Percentiles rank a stretch among this genome's conserved stretches.
Evolutionary conservation across 352 stramenopile species (phyloP).

Genomic region (Phytophthora idaei): DNA sequence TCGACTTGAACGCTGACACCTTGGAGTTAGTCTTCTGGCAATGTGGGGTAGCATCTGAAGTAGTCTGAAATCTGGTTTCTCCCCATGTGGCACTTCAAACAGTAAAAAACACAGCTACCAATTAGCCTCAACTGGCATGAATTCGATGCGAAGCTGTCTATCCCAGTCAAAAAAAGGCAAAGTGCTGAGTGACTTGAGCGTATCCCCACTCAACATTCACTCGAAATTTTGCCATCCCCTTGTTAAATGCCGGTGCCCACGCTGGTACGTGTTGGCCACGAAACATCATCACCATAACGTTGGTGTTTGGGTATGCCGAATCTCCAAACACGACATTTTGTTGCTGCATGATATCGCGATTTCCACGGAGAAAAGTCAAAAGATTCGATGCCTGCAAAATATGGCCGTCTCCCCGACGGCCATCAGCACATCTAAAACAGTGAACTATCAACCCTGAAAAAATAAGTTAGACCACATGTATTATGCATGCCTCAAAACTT

Average conservation of each 20-base stretch:
- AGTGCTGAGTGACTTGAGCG: not conserved
- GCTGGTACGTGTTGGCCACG: not conserved
- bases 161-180: not conserved
- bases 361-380: not conserved
- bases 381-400: not conserved
- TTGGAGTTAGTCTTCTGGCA: not conserved
- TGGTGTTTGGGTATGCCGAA: not conserved
- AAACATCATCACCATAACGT: slow-evolving; percentile 3
- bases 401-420: not conserved
- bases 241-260: not conserved
- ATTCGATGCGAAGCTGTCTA: not conserved
- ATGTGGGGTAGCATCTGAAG: not conserved
- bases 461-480: not conserved
- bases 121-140: not conserved
- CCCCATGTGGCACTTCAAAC: not conserved
- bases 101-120: not conserved
- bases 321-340: not conserved
- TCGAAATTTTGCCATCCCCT: not conserved
- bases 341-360: not conserved
- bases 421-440: slow-evolving; percentile 3
- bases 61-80: not conserved
- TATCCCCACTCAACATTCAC: not conserved
- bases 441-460: not conserved
- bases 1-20: not conserved
- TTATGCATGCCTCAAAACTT: not conserved